A percentile compares a stretch with the other conserved stretches of the same genome.
Conservation (phyloP, 768 basidiomycete species). For the Suillus ampliporus region DNA sequence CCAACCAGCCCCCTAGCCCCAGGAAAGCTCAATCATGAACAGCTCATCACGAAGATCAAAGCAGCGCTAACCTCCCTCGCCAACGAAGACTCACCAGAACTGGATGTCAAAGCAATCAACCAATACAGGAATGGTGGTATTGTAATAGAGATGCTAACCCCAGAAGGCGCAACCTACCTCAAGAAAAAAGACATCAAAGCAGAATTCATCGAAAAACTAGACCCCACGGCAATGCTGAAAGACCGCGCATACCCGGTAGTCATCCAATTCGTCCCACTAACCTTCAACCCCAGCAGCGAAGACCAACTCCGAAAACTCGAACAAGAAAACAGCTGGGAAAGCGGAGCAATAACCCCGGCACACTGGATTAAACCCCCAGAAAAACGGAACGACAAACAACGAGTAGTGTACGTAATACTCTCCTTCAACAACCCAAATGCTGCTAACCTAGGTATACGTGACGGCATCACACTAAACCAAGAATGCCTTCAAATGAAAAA, state of each 20-base stretch:
- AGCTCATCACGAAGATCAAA: neutral
- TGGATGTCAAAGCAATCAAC: neutral
- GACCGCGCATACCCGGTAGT: constrained; percentile 15
- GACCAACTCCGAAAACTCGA: neutral
- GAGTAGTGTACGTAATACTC: neutral
- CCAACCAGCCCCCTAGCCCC: neutral
- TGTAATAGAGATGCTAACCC: constrained; percentile 18
- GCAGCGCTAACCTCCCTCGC: neutral
- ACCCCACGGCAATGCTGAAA: constrained; percentile 8
- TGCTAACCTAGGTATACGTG: constrained; percentile 29
- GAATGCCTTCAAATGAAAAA: constrained; percentile 6
- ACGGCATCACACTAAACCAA: constrained; percentile 24
- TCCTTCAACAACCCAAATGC: constrained; percentile 8
- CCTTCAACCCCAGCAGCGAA: constrained; percentile 15
- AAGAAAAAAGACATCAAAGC: constrained; percentile 5
- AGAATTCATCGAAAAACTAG: constrained; percentile 9
- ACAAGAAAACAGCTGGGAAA: neutral
- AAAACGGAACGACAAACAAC: neutral
- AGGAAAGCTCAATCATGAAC: no score
- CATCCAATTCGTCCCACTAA: constrained; percentile 29
- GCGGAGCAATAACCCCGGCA: neutral
- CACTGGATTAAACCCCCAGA: constrained; percentile 5
- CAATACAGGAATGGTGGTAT: neutral
- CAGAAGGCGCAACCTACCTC: constrained; percentile 24
- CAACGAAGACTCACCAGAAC: neutral